Conservation (phyloP, 2,329 filamentous ascomycete genomes). For the Diplodia intermedia region DNA sequence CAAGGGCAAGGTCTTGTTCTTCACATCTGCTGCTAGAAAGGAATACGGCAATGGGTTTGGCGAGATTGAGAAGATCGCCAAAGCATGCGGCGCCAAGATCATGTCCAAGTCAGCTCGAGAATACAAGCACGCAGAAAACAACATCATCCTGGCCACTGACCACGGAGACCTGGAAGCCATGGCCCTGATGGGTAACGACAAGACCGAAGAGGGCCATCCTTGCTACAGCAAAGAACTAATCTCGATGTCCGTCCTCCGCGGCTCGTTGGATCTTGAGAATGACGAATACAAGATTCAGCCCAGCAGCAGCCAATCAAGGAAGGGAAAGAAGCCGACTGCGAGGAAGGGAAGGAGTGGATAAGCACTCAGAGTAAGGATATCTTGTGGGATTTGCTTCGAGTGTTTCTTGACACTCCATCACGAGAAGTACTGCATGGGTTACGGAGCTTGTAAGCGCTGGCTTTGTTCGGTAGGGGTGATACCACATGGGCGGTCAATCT, state of each 20-base stretch:
- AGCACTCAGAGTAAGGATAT: neutral
- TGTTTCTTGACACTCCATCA: neutral
- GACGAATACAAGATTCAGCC: constrained; percentile 46
- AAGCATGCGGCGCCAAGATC: constrained; percentile 49
- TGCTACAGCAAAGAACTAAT: constrained; percentile 55
- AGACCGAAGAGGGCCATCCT: constrained; percentile 25
- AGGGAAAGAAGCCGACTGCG: neutral
- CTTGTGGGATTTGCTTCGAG: neutral
- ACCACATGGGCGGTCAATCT: neutral
- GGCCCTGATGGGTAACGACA: constrained; percentile 43
- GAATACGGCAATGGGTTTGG: constrained; percentile 44
- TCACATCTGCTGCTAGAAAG: constrained; percentile 52
- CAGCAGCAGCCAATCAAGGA: constrained; percentile 34
- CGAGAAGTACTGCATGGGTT: neutral
- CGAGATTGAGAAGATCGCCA: constrained; percentile 50
- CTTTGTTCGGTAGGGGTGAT: neutral
- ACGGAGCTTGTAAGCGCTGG: neutral
- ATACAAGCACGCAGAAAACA: constrained; percentile 35
- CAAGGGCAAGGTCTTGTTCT: constrained; percentile 56
- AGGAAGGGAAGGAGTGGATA: constrained; percentile 8
- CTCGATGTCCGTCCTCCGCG: constrained; percentile 53
- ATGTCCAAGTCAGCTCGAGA: constrained; percentile 39
- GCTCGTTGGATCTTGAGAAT: constrained; percentile 48
- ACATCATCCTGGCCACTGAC: constrained; percentile 50
- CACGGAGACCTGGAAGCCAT: constrained; percentile 47